A percentile compares a stretch with the other conserved stretches of the same genome.
phyloP scores from a whole-genome alignment of 1,284 basidiomycete species.

The Microbotryum scabiosae region DNA sequence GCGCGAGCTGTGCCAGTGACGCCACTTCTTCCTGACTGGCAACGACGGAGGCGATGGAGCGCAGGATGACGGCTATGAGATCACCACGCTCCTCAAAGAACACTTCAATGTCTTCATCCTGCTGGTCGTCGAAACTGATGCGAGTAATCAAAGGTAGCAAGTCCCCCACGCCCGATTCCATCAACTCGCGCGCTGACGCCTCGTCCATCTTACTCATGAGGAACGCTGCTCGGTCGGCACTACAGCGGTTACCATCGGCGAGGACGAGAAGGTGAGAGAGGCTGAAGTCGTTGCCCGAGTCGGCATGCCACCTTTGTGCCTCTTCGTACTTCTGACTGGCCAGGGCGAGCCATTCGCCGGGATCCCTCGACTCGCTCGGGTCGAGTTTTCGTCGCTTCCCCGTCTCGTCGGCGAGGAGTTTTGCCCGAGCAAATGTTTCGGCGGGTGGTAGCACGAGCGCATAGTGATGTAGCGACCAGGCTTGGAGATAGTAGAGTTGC shows the following conservation, averaged over 20 bases:
- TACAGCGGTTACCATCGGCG: neutral
- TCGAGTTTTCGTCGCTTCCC: conserved; percentile 28
- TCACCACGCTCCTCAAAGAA: neutral
- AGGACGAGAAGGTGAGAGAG: too few relatives aligned
- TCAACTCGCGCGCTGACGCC: neutral
- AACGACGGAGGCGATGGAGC: neutral
- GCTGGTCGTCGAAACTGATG: neutral
- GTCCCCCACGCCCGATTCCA: neutral
- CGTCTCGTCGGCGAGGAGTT: neutral
- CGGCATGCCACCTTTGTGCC: neutral
- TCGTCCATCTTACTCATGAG: neutral
- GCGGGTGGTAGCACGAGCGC: conserved; percentile 12
- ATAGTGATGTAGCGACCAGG: conserved; percentile 16
- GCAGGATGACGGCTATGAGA: neutral
- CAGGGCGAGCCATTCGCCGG: conserved; percentile 17
- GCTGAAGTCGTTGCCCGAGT: too few relatives aligned
- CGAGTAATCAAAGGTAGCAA: neutral
- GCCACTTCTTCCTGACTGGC: neutral
- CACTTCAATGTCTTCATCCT: neutral
- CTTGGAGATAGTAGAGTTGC: conserved; percentile 13
- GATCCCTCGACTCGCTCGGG: conserved; percentile 18
- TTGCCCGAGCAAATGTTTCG: neutral
- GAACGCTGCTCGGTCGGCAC: neutral
- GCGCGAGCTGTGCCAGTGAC: neutral
- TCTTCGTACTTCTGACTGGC: conserved; percentile 3